Evolutionary conservation across 768 basidiomycete species (phyloP), one percentile per base, ranked within the genome.

Genomic region (Pisolithus marmoratus): DNA sequence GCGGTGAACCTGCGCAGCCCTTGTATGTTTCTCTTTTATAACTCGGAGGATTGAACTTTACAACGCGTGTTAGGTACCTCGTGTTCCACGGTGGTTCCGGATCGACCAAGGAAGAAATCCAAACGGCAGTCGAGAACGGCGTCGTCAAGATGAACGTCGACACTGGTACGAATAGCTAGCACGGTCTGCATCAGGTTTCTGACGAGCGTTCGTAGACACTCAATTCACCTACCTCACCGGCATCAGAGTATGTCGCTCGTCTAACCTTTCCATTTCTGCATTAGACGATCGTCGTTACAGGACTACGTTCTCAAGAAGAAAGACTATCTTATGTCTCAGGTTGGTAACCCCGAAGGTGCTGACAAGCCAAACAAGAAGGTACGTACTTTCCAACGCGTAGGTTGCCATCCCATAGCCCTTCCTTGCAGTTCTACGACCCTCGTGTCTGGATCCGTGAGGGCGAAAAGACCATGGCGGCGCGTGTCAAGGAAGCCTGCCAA

Each of bases 51-150:
- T 55, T 29, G 12, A 38, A 23, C 22, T 50, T 49, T 50, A 51
- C 26, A 8, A 53, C 26, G 14, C 17, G 20, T 26, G 34, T 4
- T 48, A 92, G 91, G 60, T 97, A 87, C 83, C 90, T 98, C 55
- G 96, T 98, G 71, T 99, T 98, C 93, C 96, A 99, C 76, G 96
- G 96, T 72, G 96, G 96, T 58, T 98, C 96, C 49, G 96, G 96
- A 42, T 98, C 96, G 29, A 84, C 89, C 59, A 92, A 92, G 74
- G 87, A 94, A 44, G 96, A 99, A 74, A 99, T 98, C 74, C 77
- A 76, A 61, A 91, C 85, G 44, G 95, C 94, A 52, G 96, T 98
- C 58, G 64, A 72, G 48, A 80, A 94, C 69, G 95, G 95, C 63
- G 95, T 96, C 38, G 85, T 98, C 67, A 99, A 99, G 80, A 98